Percentiles rank a stretch among this genome's conserved stretches.
Evolutionary conservation across 768 basidiomycete genomes (phyloP).

Genomic region (Fomitopsis pulvina): DNA sequence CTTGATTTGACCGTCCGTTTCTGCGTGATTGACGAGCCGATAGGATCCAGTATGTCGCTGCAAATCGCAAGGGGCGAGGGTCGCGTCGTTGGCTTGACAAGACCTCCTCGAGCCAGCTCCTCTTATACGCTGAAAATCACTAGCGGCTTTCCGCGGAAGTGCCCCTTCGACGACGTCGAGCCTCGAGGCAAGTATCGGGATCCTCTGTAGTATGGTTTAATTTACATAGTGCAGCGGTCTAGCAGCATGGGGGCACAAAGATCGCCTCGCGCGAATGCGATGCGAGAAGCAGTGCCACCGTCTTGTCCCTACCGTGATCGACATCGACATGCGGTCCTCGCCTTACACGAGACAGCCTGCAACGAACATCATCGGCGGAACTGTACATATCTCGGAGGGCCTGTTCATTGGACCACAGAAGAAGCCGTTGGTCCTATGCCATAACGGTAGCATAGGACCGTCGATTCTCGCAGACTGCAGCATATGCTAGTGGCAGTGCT

Average conservation of each 20-base stretch:
- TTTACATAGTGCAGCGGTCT: background rate
- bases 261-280: background rate
- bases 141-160: background rate
- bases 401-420: no score
- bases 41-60: background rate
- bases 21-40: background rate
- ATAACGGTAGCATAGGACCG: no score
- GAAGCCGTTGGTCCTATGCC: no score
- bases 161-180: background rate
- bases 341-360: conserved; percentile 41
- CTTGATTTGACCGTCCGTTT: background rate
- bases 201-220: background rate
- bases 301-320: conserved; percentile 36
- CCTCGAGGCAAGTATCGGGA: background rate
- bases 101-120: no score
- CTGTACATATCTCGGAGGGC: no score
- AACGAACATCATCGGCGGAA: no score
- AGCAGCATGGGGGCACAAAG: background rate
- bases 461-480: no score
- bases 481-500: no score
- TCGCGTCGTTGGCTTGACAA: background rate
- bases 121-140: background rate
- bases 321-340: conserved; percentile 28
- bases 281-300: background rate
- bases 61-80: background rate